Conservation (phyloP, 2,329 filamentous ascomycete species). For the Colletotrichum cuscutae region DNA sequence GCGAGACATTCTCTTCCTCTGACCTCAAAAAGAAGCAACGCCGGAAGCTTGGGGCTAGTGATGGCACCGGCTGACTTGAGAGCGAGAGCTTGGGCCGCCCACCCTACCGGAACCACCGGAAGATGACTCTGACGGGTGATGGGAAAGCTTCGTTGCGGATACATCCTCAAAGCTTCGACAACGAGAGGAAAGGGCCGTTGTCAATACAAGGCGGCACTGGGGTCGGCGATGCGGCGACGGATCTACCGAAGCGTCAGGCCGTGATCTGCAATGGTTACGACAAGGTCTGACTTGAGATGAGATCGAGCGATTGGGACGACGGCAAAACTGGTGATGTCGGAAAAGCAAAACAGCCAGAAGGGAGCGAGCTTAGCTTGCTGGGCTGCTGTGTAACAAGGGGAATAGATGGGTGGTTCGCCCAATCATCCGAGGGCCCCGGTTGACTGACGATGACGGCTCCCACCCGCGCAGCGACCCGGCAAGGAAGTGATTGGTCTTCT, state of each 20-base stretch:
- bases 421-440: slow-evolving; percentile 4
- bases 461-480: background rate
- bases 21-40: slow-evolving; percentile 12
- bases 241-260: background rate
- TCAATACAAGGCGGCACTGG: background rate
- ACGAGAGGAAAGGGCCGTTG: background rate
- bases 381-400: background rate
- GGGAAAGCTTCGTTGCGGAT: background rate
- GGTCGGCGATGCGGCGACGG: background rate
- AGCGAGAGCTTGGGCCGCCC: slow-evolving; percentile 22
- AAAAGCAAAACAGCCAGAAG: slow-evolving; percentile 21
- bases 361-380: background rate
- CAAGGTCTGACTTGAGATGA: slow-evolving; percentile 1
- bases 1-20: background rate
- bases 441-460: slow-evolving; percentile 4
- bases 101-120: background rate
- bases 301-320: slow-evolving; percentile 15
- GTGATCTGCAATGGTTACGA: background rate
- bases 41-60: slow-evolving; percentile 21
- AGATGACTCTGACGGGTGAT: background rate
- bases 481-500: background rate
- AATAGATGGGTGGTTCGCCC: slow-evolving; percentile 1
- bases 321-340: slow-evolving; percentile 9
- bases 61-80: slow-evolving; percentile 2
- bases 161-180: background rate